Percentiles rank a stretch among this genome's conserved stretches.
Conservation (phyloP, 192 early-diverging fungal genomes). For the Entomortierella chlamydospora region DNA sequence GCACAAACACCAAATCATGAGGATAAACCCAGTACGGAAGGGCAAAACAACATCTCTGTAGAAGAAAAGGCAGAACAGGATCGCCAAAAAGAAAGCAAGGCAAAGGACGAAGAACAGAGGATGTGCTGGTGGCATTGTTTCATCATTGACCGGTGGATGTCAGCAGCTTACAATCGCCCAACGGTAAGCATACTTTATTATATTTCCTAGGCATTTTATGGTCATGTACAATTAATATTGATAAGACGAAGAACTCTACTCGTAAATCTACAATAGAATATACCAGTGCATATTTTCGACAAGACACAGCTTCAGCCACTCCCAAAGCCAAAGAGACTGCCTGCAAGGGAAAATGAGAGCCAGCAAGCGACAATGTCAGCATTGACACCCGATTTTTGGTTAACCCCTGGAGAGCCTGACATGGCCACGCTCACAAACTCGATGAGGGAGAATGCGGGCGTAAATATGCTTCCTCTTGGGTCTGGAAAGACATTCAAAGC, state of each 20-base stretch:
- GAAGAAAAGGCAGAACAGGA: conserved; percentile 3
- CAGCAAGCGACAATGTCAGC: not conserved
- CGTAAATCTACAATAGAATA: too few relatives aligned
- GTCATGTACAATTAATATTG: too few relatives aligned
- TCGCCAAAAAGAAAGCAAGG: conserved; percentile 19
- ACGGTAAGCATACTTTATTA: conserved; percentile 40
- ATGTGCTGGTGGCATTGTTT: conserved; percentile 58
- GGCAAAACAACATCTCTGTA: not conserved
- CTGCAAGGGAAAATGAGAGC: not conserved
- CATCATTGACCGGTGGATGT: conserved; percentile 55
- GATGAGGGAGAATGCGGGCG: not conserved
- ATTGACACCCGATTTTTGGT: conserved; percentile 20
- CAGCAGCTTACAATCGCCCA: conserved; percentile 31
- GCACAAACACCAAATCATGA: not conserved
- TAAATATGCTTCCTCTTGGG: conserved; percentile 3
- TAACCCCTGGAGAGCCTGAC: not conserved
- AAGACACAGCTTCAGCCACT: conserved; percentile 38
- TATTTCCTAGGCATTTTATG: too few relatives aligned
- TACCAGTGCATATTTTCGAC: conserved; percentile 49
- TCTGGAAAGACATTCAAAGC: not conserved
- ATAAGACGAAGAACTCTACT: too few relatives aligned
- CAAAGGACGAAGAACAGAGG: conserved; percentile 34
- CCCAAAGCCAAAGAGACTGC: conserved; percentile 11
- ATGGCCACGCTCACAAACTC: not conserved
- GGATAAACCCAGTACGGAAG: not conserved